These are phyloP conservation scores for Lentinula edodes DNA, from an alignment of 768 basidiomycete genomes.

Conservation along the genomic window DNA sequence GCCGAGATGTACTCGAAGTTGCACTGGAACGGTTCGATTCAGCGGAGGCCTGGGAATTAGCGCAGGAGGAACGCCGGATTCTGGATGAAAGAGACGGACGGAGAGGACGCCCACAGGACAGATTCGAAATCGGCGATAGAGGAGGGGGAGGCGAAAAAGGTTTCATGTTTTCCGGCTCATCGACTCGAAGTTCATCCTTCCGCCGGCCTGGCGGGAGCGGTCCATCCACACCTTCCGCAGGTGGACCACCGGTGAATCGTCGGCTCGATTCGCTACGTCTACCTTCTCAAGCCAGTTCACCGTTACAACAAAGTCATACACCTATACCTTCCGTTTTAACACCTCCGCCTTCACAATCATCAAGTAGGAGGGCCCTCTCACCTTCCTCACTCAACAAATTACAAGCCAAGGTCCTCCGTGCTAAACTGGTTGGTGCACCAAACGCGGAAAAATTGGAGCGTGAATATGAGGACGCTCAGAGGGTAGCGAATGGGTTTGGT, in stretches of 20 bases:
- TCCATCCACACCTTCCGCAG: conserved; percentile 25
- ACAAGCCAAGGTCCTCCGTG: conserved; percentile 89
- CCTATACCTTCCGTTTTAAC: conserved; percentile 92
- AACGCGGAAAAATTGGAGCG: conserved; percentile 74
- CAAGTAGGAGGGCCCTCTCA: conserved; percentile 47
- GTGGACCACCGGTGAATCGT: conserved; percentile 35
- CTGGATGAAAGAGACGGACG: conserved; percentile 77
- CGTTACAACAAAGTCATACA: conserved; percentile 59
- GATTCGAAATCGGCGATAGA: conserved; percentile 26
- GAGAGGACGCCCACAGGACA: conserved; percentile 24
- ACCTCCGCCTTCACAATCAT: conserved; percentile 38
- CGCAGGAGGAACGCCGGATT: conserved; percentile 77
- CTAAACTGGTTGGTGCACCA: conserved; percentile 79
- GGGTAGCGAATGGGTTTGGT: conserved; percentile 38
- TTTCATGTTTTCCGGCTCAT: conserved; percentile 67
- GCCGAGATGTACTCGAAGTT: conserved; percentile 64
- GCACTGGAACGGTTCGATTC: conserved; percentile 87
- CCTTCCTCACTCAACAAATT: conserved; percentile 84
- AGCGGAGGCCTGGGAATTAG: conserved; percentile 82
- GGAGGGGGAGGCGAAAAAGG: conserved; percentile 46
- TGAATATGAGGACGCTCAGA: conserved; percentile 75
- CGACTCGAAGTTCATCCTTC: conserved; percentile 85
- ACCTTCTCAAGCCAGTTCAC: conserved; percentile 55
- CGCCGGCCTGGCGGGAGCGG: conserved; percentile 70
- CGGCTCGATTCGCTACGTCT: conserved; percentile 59